Conservation (phyloP, 305 asterid species). For the Fraxinus dipetala region DNA sequence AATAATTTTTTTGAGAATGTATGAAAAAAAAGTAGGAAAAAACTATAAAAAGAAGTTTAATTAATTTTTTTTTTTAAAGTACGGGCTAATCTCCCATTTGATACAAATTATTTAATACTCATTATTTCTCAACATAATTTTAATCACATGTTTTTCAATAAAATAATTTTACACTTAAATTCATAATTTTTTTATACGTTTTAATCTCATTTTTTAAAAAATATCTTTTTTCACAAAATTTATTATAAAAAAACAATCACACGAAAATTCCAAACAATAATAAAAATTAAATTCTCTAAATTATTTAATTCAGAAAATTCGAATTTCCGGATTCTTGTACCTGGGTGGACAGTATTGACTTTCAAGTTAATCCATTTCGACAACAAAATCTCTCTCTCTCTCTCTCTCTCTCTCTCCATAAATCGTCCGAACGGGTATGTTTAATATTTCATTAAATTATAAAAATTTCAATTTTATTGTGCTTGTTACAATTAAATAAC, state of each 20-base stretch:
- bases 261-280: background rate
- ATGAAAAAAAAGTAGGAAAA: background rate
- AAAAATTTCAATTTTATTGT: background rate
- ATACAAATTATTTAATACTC: too few relatives aligned
- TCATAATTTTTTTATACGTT: too few relatives aligned
- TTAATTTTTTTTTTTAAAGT: background rate
- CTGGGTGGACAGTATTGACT: background rate
- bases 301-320: background rate
- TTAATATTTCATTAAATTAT: background rate
- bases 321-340: background rate
- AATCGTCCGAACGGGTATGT: constrained; percentile 18
- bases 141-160: too few relatives aligned
- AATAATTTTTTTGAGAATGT: too few relatives aligned
- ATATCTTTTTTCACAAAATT: background rate
- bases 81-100: background rate
- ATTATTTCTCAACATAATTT: background rate
- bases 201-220: background rate
- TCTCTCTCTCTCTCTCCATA: background rate
- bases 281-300: background rate
- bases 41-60: too few relatives aligned
- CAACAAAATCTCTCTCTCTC: background rate
- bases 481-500: constrained; percentile 5
- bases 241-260: background rate
- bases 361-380: background rate
- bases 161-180: too few relatives aligned